Evolutionary conservation across 495 filamentous ascomycete species (phyloP).

Genomic region (Aspergillus egyptiacus): DNA sequence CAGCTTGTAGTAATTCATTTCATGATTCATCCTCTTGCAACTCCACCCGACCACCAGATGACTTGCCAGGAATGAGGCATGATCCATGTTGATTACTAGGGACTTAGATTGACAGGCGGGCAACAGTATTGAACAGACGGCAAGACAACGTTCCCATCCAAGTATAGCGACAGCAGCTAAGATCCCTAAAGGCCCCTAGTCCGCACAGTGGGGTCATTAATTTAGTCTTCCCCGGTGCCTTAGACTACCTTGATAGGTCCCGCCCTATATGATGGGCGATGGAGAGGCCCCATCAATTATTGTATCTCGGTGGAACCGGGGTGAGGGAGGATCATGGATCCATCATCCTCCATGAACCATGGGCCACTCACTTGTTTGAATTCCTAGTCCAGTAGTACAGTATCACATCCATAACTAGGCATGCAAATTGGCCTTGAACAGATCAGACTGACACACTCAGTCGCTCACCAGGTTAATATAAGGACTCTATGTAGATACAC

Average conservation of each 20-base stretch:
- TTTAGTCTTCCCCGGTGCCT: slow-evolving; percentile 3
- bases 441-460: slow-evolving; percentile 19
- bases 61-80: slow-evolving; percentile 1
- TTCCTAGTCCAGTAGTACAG: slow-evolving; percentile 20
- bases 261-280: slow-evolving; percentile 16
- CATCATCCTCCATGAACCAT: too few species aligned
- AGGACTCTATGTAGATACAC: too few species aligned
- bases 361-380: slow-evolving; percentile 2
- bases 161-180: slow-evolving; percentile 3
- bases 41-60: slow-evolving; percentile 7
- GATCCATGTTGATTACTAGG: slow-evolving; percentile 12
- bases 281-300: slow-evolving; percentile 7
- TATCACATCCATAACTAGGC: too few species aligned
- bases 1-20: not conserved
- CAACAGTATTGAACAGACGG: not conserved
- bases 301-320: not conserved
- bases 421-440: slow-evolving; percentile 15
- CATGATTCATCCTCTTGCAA: too few species aligned
- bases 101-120: slow-evolving; percentile 3
- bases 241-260: not conserved
- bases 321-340: slow-evolving; percentile 10
- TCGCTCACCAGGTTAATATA: too few species aligned
- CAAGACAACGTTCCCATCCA: slow-evolving; percentile 1
- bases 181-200: not conserved
- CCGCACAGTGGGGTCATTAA: not conserved